Conservation (phyloP, 1,284 basidiomycete species). For the Nidula niveotomentosa region DNA sequence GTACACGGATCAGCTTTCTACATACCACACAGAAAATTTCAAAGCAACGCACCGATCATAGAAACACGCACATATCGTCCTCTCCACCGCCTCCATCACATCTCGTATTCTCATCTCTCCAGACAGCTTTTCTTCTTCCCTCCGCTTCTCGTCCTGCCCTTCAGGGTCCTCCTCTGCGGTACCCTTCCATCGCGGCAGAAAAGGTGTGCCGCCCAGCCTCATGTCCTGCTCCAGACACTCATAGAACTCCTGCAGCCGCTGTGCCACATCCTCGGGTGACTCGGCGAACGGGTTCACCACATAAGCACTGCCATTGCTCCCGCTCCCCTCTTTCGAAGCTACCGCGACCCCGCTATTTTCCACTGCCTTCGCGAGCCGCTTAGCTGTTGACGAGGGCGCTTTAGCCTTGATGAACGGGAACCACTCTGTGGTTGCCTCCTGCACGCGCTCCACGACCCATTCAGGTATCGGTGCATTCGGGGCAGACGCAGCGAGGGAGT, state of each 20-base stretch:
- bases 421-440: conserved; percentile 47
- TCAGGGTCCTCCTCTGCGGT: conserved; percentile 10
- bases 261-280: conserved; percentile 51
- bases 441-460: conserved; percentile 68
- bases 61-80: conserved; percentile 65
- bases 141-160: conserved; percentile 14
- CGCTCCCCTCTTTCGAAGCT: conserved; percentile 11
- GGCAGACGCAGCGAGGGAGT: conserved; percentile 32
- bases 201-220: conserved; percentile 18
- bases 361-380: conserved; percentile 3
- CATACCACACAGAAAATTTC: background rate
- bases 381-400: conserved; percentile 4
- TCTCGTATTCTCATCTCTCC: conserved; percentile 46
- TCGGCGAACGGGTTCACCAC: conserved; percentile 38
- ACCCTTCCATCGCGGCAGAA: conserved; percentile 6
- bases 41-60: conserved; percentile 58
- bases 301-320: conserved; percentile 23
- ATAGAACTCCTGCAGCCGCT: conserved; percentile 76
- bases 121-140: conserved; percentile 17
- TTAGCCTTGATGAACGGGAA: conserved; percentile 46
- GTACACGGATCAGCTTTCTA: background rate
- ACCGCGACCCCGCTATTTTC: too few species aligned
- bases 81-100: conserved; percentile 73
- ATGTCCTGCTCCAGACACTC: conserved; percentile 41
- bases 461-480: conserved; percentile 36